These are phyloP conservation scores for Mortierella antarctica DNA, from an alignment of 192 early-diverging fungal genomes.

Conservation along the genomic window DNA sequence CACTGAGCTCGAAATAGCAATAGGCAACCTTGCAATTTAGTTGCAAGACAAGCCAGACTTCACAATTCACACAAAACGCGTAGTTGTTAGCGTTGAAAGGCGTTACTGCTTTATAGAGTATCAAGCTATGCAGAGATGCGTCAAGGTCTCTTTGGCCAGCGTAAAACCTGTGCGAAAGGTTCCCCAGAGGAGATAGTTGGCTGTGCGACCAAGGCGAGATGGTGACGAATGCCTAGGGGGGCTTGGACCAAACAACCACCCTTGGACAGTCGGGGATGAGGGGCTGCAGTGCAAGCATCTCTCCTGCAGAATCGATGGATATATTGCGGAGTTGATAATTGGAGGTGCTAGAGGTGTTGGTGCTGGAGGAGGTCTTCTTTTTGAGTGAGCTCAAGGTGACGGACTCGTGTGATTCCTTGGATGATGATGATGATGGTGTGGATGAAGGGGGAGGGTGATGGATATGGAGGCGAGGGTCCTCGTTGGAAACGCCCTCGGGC, in stretches of 20 bases:
- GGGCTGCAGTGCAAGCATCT: slow-evolving; percentile 26
- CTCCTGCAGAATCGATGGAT: slow-evolving; percentile 36
- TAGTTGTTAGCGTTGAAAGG: too few species aligned
- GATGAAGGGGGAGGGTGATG: slow-evolving; percentile 15
- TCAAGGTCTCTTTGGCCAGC: too few species aligned
- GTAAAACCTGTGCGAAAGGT: too few species aligned
- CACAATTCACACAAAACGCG: too few species aligned
- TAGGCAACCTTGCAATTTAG: too few species aligned
- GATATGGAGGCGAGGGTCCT: slow-evolving; percentile 46
- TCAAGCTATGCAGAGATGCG: slow-evolving; percentile 48
- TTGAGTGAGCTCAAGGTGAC: slow-evolving; percentile 26
- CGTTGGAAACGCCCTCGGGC: slow-evolving; percentile 41
- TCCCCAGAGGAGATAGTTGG: slow-evolving; percentile 30
- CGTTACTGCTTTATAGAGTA: slow-evolving; percentile 47
- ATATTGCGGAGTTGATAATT: slow-evolving; percentile 45
- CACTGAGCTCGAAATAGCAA: too few species aligned
- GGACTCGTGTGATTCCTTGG: slow-evolving; percentile 9
- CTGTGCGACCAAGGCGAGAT: slow-evolving; percentile 32
- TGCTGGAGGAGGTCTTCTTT: slow-evolving; percentile 27
- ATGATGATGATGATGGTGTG: slow-evolving; percentile 8
- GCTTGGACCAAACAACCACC: slow-evolving; percentile 40
- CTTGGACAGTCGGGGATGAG: slow-evolving; percentile 27
- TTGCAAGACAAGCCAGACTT: too few species aligned
- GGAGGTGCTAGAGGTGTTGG: slow-evolving; percentile 13
- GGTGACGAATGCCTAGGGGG: slow-evolving; percentile 22